Evolutionary conservation across 257 asterid genomes (phyloP).

Genomic region (Salvia splendens): DNA sequence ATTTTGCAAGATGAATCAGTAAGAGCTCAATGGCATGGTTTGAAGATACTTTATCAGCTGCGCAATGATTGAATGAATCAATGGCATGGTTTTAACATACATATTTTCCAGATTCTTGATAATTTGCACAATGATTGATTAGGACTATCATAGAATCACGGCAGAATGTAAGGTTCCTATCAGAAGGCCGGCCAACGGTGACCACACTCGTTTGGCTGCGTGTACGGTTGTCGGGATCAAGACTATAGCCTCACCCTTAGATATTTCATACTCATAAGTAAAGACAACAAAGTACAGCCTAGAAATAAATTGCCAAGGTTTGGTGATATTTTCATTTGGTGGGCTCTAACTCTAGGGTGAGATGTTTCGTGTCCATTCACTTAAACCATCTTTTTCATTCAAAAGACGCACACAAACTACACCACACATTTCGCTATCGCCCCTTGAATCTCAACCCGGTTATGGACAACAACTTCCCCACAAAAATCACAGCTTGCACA

Average conservation of each 20-base stretch:
- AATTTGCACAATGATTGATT: conserved; percentile 1
- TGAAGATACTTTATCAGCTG: no score
- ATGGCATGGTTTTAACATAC: neutral
- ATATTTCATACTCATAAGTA: conserved; percentile 28
- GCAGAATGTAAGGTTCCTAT: conserved; percentile 6
- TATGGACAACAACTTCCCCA: conserved; percentile 26
- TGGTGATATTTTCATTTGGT: conserved; percentile 38
- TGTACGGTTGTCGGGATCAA: conserved; percentile 18
- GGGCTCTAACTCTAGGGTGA: conserved; percentile 17
- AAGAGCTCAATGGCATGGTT: neutral
- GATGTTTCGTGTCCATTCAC: conserved; percentile 38
- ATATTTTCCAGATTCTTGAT: neutral
- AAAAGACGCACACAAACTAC: conserved; percentile 25
- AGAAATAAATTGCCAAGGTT: conserved; percentile 30
- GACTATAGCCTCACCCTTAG: conserved; percentile 16
- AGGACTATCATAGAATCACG: neutral
- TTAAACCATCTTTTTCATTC: conserved; percentile 27
- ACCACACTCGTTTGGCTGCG: conserved; percentile 20
- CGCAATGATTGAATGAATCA: no score
- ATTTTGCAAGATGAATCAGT: neutral
- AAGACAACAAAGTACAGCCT: conserved; percentile 43
- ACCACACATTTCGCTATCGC: conserved; percentile 56
- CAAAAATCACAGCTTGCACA: conserved; percentile 33
- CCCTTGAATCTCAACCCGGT: conserved; percentile 28
- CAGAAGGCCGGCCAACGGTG: conserved; percentile 14